A percentile compares a stretch with the other conserved stretches of the same genome.
These are phyloP conservation scores for Sclerotinia nivalis DNA, from an alignment of 2,329 filamentous ascomycete genomes.

Conservation along the genomic window DNA sequence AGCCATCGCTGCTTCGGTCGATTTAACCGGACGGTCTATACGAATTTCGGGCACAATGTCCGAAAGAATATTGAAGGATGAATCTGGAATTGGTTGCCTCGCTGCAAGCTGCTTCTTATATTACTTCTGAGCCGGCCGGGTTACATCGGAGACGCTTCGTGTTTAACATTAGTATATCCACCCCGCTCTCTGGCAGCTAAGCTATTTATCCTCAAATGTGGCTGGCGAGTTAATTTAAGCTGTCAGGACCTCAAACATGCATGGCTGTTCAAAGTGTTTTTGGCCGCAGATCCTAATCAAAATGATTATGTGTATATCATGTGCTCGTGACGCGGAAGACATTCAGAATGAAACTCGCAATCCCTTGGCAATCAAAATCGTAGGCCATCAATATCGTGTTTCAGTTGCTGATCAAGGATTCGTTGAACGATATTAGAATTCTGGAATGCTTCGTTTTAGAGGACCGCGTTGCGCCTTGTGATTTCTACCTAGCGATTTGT, in stretches of 20 bases:
- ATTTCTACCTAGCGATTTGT: background rate
- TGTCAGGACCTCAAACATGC: background rate
- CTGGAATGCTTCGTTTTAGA: too few species aligned
- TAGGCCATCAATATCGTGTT: background rate
- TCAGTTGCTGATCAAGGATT: background rate
- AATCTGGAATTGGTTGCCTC: conserved; percentile 13
- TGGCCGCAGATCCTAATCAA: background rate
- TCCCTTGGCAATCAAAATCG: background rate
- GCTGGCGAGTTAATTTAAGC: background rate
- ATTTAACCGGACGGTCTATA: background rate
- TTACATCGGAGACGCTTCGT: background rate
- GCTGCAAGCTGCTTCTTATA: background rate
- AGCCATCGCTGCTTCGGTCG: background rate
- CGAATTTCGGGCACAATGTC: background rate
- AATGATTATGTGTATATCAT: background rate
- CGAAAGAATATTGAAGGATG: background rate
- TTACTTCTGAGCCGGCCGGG: background rate
- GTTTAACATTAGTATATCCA: too few species aligned
- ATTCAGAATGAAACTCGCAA: background rate
- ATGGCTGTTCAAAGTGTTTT: background rate
- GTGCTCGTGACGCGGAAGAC: background rate
- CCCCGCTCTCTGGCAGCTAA: background rate
- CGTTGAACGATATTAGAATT: background rate
- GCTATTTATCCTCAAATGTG: background rate
- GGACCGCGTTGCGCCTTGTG: background rate